These are phyloP conservation scores for Mycena galopus DNA, from an alignment of 768 basidiomycete genomes.

Conservation along the genomic window DNA sequence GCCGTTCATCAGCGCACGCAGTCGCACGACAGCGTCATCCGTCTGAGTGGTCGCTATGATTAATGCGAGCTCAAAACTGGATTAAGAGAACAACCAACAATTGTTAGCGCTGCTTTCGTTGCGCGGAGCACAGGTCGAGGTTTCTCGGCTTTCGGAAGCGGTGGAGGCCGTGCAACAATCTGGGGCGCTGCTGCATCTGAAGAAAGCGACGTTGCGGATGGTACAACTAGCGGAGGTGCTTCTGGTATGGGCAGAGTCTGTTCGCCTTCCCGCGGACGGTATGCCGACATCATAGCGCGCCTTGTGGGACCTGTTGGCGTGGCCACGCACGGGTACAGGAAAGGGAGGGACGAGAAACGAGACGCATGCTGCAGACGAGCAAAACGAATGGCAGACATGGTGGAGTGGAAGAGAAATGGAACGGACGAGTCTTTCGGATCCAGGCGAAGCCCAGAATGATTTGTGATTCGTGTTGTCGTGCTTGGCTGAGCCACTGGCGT, in stretches of 20 bases:
- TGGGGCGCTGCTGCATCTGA: slow-evolving; percentile 78
- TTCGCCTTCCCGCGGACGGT: slow-evolving; percentile 54
- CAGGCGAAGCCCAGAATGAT: slow-evolving; percentile 4
- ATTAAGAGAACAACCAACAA: slow-evolving; percentile 60
- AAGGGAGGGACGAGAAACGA: slow-evolving; percentile 48
- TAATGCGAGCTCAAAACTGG: background rate
- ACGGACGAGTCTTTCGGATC: background rate
- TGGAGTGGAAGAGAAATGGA: slow-evolving; percentile 23
- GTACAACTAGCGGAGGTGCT: slow-evolving; percentile 66
- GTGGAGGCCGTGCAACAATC: slow-evolving; percentile 78
- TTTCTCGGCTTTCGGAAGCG: slow-evolving; percentile 73
- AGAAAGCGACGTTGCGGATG: slow-evolving; percentile 60
- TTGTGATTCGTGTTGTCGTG: background rate
- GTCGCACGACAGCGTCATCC: slow-evolving; percentile 78
- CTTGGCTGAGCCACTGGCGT: background rate
- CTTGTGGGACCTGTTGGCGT: slow-evolving; percentile 55
- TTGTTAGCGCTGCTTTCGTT: slow-evolving; percentile 81
- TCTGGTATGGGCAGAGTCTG: slow-evolving; percentile 51
- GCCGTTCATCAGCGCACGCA: slow-evolving; percentile 79
- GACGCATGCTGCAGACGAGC: slow-evolving; percentile 48
- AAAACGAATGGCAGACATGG: slow-evolving; percentile 47
- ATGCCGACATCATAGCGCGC: slow-evolving; percentile 78
- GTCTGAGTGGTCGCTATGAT: slow-evolving; percentile 65
- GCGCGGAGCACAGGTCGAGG: slow-evolving; percentile 75
- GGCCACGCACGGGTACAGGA: slow-evolving; percentile 49